Conservation (phyloP, 345 rosid genomes). For the Brassica incana region DNA sequence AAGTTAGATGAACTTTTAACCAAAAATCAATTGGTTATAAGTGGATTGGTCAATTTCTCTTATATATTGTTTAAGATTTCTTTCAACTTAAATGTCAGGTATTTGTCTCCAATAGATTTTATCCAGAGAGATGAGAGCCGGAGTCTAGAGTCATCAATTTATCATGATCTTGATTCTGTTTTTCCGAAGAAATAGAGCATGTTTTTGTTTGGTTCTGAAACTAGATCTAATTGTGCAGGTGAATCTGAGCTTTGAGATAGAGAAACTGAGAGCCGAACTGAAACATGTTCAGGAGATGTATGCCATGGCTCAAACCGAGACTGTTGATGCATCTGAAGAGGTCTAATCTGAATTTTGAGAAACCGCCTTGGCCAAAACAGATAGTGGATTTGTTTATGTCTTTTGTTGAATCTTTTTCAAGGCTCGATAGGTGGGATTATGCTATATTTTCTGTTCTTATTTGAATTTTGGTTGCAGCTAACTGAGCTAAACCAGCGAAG, state of each 20-base stretch:
- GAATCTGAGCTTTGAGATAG: slow-evolving; percentile 69
- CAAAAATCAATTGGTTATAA: background rate
- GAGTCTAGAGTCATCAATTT: background rate
- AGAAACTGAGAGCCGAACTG: slow-evolving; percentile 80
- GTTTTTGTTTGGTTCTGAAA: background rate
- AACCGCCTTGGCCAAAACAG: background rate
- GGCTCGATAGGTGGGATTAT: background rate
- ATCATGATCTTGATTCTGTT: background rate
- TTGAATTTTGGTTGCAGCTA: slow-evolving; percentile 45
- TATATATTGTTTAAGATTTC: background rate
- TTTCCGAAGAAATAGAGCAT: background rate
- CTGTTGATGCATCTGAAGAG: slow-evolving; percentile 73
- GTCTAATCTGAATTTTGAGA: slow-evolving; percentile 30
- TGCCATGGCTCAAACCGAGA: slow-evolving; percentile 75
- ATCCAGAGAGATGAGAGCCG: background rate
- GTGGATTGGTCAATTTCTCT: background rate
- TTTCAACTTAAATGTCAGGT: background rate
- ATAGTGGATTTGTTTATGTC: no score
- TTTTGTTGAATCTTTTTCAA: no score
- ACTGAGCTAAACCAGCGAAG: slow-evolving; percentile 47
- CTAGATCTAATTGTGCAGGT: slow-evolving; percentile 42
- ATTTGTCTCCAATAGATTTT: background rate
- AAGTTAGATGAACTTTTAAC: background rate
- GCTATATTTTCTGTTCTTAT: background rate
- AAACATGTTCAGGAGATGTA: slow-evolving; percentile 39